phyloP scores from a whole-genome alignment of 768 basidiomycete genomes.

The Cystobasidiopsis lactophilus region DNA sequence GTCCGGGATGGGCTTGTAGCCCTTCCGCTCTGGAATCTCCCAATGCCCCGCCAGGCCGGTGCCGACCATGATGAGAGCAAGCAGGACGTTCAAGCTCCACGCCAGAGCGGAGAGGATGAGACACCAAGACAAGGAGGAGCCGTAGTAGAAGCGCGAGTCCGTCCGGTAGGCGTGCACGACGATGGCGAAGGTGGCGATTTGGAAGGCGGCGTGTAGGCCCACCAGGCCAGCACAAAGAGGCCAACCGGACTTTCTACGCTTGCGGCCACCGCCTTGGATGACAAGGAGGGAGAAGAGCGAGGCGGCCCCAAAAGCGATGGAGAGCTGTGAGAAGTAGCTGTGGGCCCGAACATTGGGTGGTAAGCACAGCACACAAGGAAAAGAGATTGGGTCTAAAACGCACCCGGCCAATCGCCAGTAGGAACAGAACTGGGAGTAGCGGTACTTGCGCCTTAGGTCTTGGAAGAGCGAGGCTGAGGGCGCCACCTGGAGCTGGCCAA shows the following conservation, averaged over 20 bases:
- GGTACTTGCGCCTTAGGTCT: neutral
- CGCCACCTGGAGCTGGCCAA: neutral
- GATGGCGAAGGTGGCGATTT: neutral
- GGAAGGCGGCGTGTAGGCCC: neutral
- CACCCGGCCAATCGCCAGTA: neutral
- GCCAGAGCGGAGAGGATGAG: neutral
- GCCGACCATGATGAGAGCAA: neutral
- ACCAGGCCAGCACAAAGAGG: neutral
- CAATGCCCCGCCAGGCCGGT: neutral
- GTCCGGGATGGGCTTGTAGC: too few species aligned
- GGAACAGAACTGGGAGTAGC: neutral
- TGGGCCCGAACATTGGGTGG: neutral
- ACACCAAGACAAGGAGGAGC: neutral
- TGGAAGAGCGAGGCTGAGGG: neutral
- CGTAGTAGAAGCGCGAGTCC: neutral
- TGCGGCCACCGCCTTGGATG: neutral
- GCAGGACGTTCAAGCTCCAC: neutral
- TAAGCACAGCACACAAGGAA: neutral
- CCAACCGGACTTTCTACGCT: neutral
- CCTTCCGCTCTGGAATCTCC: neutral
- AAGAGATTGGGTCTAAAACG: neutral
- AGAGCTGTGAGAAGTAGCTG: conserved; percentile 1
- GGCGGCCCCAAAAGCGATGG: neutral
- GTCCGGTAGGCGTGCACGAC: neutral
- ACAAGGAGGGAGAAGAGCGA: neutral